phyloP scores from a whole-genome alignment of 495 filamentous ascomycete genomes.

The Xylaria curta region DNA sequence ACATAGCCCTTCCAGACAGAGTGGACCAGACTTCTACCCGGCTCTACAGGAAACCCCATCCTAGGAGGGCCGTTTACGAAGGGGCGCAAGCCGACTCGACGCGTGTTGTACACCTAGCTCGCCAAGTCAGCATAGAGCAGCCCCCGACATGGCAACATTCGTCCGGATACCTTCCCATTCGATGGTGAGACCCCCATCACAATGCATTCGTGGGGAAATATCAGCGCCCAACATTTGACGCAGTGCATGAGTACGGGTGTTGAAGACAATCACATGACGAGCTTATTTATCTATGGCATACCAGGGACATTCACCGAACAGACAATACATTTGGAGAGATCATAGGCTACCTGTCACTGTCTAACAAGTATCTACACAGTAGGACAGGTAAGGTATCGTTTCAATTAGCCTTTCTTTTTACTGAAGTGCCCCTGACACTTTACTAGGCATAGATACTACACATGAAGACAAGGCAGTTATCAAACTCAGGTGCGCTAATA shows the following conservation, averaged over 20 bases:
- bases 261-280: constrained; percentile 20
- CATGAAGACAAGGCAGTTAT: background rate
- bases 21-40: constrained; percentile 16
- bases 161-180: constrained; percentile 27
- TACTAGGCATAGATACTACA: background rate
- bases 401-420: background rate
- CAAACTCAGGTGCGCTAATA: constrained; percentile 4
- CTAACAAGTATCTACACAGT: background rate
- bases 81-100: constrained; percentile 22
- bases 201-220: constrained; percentile 21
- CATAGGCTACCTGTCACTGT: background rate
- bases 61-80: constrained; percentile 12
- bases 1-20: constrained; percentile 13
- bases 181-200: constrained; percentile 15
- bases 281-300: constrained; percentile 1
- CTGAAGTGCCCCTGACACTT: background rate
- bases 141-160: constrained; percentile 22
- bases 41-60: constrained; percentile 17
- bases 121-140: constrained; percentile 24
- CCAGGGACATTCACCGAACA: constrained; percentile 7
- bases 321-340: background rate
- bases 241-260: constrained; percentile 3
- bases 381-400: background rate
- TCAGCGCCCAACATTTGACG: constrained; percentile 22
- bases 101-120: constrained; percentile 21